phyloP scores from a whole-genome alignment of 805 yeast genomes.

The Wickerhamomyces bisporus region DNA sequence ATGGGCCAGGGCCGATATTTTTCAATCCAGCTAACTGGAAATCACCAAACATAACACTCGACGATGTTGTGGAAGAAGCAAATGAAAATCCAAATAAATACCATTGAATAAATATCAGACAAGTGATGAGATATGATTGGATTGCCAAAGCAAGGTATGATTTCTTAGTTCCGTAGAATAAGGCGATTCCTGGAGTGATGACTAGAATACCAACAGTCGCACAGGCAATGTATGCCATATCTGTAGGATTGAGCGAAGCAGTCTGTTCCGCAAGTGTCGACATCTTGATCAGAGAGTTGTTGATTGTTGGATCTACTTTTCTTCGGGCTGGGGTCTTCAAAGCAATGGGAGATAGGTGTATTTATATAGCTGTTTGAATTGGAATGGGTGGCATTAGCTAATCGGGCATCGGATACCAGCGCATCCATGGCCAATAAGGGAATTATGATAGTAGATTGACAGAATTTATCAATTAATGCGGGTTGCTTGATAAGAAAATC shows the following conservation, averaged over 20 bases:
- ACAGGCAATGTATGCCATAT: constrained; percentile 42
- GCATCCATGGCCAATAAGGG: too few relatives aligned
- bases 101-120: constrained; percentile 82
- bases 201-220: constrained; percentile 44
- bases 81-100: constrained; percentile 94
- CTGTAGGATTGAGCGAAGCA: constrained; percentile 34
- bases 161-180: constrained; percentile 86
- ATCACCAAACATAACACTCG: constrained; percentile 74
- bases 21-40: constrained; percentile 74
- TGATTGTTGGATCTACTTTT: too few relatives aligned
- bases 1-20: constrained; percentile 64
- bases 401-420: too few relatives aligned
- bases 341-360: too few relatives aligned
- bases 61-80: constrained; percentile 71
- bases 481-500: too few relatives aligned
- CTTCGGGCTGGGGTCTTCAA: too few relatives aligned
- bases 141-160: constrained; percentile 76
- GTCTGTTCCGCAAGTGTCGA: constrained; percentile 29
- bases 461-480: too few relatives aligned
- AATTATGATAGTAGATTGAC: too few relatives aligned
- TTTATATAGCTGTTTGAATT: too few relatives aligned
- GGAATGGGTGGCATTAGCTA: too few relatives aligned
- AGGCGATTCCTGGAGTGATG: constrained; percentile 93
- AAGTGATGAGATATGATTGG: constrained; percentile 66
- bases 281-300: constrained; percentile 3